phyloP scores from a whole-genome alignment of 176 grass and related monocot species.

The Phoenix dactylifera region DNA sequence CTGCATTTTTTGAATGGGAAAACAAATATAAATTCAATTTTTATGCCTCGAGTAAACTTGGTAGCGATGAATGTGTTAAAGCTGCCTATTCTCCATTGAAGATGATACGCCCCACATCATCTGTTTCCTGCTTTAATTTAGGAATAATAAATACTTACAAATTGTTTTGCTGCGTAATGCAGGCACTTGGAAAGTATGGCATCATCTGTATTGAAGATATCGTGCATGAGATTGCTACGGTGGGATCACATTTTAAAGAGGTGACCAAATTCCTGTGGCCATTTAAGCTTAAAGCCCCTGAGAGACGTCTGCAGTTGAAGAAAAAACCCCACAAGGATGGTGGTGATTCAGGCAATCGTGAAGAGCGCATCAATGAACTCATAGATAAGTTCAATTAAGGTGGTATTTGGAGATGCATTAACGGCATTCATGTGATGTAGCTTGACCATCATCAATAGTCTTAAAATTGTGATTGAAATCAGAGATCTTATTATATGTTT shows the following conservation, averaged over 20 bases:
- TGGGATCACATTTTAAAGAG: conserved; percentile 53
- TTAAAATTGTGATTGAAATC: too few species aligned
- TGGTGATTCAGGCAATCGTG: conserved; percentile 50
- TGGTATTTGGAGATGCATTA: too few species aligned
- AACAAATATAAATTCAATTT: too few species aligned
- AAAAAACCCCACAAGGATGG: conserved; percentile 53
- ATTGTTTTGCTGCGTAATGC: background rate
- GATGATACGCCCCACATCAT: too few species aligned
- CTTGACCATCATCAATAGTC: too few species aligned
- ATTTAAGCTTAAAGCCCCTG: conserved; percentile 61
- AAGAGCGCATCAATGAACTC: conserved; percentile 58
- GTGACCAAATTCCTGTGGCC: conserved; percentile 45
- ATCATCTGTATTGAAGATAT: conserved; percentile 66
- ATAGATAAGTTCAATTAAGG: conserved; percentile 58
- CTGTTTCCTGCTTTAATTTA: too few species aligned
- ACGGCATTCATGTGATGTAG: too few species aligned
- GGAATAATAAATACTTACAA: background rate
- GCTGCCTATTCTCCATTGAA: too few species aligned
- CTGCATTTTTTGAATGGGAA: too few species aligned
- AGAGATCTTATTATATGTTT: too few species aligned
- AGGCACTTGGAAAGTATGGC: conserved; percentile 48
- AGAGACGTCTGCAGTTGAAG: conserved; percentile 55
- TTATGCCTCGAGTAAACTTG: too few species aligned
- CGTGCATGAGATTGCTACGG: conserved; percentile 40
- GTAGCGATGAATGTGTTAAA: too few species aligned